Base-by-base conservation (phyloP, 768 basidiomycete species). In the Paxillus involutus region DNA sequence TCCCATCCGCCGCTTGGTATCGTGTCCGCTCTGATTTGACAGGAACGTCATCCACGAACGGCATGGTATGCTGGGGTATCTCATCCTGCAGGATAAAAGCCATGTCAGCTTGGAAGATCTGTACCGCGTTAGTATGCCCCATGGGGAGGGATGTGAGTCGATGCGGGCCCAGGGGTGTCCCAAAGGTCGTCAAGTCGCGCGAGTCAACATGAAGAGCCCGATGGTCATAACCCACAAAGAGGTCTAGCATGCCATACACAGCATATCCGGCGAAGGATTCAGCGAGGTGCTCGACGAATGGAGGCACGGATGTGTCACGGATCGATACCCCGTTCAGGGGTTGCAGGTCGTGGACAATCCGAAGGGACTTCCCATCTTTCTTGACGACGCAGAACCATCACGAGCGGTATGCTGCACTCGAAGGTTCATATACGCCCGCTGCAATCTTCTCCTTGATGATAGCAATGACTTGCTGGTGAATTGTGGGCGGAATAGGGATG, bases 61-160 rank as follows among this genome's bases (percentile, higher is more conserved):
- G n/a, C n/a, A n/a, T n/a, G n/a, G n/a, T n/a, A n/a, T n/a, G n/a
- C 0, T 69, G 67, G 62, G 59, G 51, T 80, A 74, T 78, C 52
- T 80, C 71, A 0, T 65, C 53, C 43, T 72, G 62, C 0, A 80
- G 54, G 8, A 78, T 73, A 44, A 69, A 72, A 0, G 64, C 64
- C 6, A 76, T 64, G 49, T 78, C 68, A 12, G 68, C 73, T n/a
- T 80, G 75, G 44, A 76, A 73, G 1, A 78, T 73, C 0, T 69
- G 71, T 0, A 72, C 66, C 0, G 69, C 71, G 19, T 79, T 78
- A 0, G 77, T 77, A 40, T 63, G 75, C 0, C 77, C 79, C 73
- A 75, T 76, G 0, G 75, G 75, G 0, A 79, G 53, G 0, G 63
- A 60, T 1, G 64, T 64, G 0, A 77, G 62, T 0, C 66, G 57